Evolutionary conservation across 257 asterid genomes (phyloP).

Genomic region (Lycium barbarum): DNA sequence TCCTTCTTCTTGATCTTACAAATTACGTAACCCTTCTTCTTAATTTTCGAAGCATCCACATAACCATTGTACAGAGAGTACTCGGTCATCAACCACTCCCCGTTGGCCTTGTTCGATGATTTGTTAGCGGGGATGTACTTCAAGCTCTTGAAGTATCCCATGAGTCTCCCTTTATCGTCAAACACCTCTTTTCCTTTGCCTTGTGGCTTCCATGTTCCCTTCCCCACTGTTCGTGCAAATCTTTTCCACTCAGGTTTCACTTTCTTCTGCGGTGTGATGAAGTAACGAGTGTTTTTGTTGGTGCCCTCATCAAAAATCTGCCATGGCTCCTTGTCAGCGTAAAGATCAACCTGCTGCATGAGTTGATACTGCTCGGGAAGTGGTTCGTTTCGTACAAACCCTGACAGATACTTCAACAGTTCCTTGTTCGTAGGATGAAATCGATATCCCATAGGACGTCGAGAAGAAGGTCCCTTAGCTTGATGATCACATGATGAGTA

Average conservation of each 20-base stretch:
- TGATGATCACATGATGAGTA: no score
- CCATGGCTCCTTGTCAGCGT: background rate
- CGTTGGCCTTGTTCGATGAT: background rate
- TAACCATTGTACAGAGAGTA: background rate
- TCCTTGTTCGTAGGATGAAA: no score
- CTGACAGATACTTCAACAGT: background rate
- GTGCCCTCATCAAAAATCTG: background rate
- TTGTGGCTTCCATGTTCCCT: no score
- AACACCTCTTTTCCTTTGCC: no score
- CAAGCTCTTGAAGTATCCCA: background rate
- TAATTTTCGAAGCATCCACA: background rate
- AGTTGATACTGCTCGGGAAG: background rate
- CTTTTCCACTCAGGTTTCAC: no score
- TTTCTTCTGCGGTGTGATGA: no score
- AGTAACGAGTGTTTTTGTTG: no score
- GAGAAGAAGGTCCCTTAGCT: no score
- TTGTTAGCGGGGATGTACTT: background rate
- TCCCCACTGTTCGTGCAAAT: no score
- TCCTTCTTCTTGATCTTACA: conserved; percentile 13
- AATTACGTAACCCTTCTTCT: background rate
- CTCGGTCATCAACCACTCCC: background rate
- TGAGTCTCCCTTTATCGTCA: background rate
- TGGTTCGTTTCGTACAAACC: background rate
- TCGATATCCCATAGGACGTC: no score
- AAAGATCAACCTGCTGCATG: background rate